Percentiles rank a stretch among this genome's conserved stretches.
These are phyloP conservation scores for Monosporascus sp. DNA, from an alignment of 2,329 filamentous ascomycete species.

Conservation along the genomic window DNA sequence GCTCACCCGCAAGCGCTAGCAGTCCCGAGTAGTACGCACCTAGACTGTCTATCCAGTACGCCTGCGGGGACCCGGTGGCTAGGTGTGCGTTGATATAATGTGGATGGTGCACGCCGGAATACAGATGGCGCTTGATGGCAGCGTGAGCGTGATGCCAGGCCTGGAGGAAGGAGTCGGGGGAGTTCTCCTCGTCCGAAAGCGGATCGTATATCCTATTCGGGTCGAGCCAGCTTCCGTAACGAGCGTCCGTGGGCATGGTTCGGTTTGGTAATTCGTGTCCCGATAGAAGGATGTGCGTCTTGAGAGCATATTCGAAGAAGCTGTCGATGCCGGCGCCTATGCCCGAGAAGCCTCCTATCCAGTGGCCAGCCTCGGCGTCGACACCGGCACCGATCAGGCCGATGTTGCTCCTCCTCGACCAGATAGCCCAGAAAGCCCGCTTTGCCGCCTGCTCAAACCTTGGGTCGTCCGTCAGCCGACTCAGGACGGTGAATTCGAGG, in stretches of 20 bases:
- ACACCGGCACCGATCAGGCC: conserved; percentile 87
- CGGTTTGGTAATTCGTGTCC: conserved; percentile 58
- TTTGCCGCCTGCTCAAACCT: conserved; percentile 90
- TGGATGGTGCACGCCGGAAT: conserved; percentile 77
- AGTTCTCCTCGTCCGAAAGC: conserved; percentile 60
- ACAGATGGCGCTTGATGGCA: conserved; percentile 86
- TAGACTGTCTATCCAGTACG: conserved; percentile 93
- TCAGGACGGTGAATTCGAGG: conserved; percentile 87
- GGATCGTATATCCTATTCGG: conserved; percentile 58
- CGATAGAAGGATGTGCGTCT: conserved; percentile 86
- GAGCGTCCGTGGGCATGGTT: conserved; percentile 34
- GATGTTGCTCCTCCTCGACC: conserved; percentile 77
- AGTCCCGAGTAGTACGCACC: conserved; percentile 93
- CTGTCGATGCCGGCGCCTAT: conserved; percentile 96
- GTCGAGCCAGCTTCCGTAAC: conserved; percentile 45
- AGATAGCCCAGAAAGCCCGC: conserved; percentile 95
- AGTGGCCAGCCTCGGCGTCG: conserved; percentile 83
- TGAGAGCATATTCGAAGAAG: conserved; percentile 97
- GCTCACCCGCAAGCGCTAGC: conserved; percentile 75
- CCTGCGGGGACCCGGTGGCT: conserved; percentile 78
- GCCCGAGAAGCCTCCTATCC: conserved; percentile 84
- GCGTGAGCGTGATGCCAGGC: conserved; percentile 83
- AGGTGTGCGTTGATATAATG: conserved; percentile 92
- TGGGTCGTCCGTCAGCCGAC: conserved; percentile 76
- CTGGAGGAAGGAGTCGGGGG: conserved; percentile 70